Evolutionary conservation across 2,329 filamentous ascomycete genomes (phyloP).

Genomic region (Aspergillus udagawae): DNA sequence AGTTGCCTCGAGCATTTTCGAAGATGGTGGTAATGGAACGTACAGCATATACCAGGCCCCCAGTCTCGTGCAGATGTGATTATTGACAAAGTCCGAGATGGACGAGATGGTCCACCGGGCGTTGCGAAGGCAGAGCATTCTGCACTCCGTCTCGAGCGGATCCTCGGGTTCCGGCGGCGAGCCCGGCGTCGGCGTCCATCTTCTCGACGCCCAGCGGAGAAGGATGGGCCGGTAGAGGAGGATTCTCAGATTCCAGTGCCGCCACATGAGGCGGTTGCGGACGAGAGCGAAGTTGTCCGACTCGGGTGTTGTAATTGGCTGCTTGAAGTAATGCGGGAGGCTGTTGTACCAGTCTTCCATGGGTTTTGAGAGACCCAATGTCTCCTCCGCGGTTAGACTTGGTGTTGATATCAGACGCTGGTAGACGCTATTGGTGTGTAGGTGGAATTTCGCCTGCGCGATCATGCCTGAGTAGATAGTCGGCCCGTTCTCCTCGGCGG

Average conservation of each 20-base stretch:
- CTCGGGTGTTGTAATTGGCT: slow-evolving; percentile 29
- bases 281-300: slow-evolving; percentile 36
- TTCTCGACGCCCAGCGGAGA: slow-evolving; percentile 37
- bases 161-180: slow-evolving; percentile 28
- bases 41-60: slow-evolving; percentile 44
- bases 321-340: slow-evolving; percentile 40
- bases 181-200: slow-evolving; percentile 30
- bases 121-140: slow-evolving; percentile 38
- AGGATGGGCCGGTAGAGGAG: slow-evolving; percentile 43
- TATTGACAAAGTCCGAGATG: slow-evolving; percentile 40
- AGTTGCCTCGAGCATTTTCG: neutral
- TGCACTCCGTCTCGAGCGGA: slow-evolving; percentile 36
- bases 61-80: slow-evolving; percentile 37
- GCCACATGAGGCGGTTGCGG: slow-evolving; percentile 40
- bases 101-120: slow-evolving; percentile 40
- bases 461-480: slow-evolving; percentile 44
- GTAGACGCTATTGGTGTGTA: slow-evolving; percentile 43
- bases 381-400: slow-evolving; percentile 39
- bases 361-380: slow-evolving; percentile 37
- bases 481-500: slow-evolving; percentile 34
- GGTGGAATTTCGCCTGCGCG: slow-evolving; percentile 41
- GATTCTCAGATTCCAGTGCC: slow-evolving; percentile 42
- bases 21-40: slow-evolving; percentile 3
- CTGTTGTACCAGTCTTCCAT: slow-evolving; percentile 42
- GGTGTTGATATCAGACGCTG: slow-evolving; percentile 43